Evolutionary conservation across 2,329 filamentous ascomycete genomes (phyloP).

Genomic region (Shiraia sp.): DNA sequence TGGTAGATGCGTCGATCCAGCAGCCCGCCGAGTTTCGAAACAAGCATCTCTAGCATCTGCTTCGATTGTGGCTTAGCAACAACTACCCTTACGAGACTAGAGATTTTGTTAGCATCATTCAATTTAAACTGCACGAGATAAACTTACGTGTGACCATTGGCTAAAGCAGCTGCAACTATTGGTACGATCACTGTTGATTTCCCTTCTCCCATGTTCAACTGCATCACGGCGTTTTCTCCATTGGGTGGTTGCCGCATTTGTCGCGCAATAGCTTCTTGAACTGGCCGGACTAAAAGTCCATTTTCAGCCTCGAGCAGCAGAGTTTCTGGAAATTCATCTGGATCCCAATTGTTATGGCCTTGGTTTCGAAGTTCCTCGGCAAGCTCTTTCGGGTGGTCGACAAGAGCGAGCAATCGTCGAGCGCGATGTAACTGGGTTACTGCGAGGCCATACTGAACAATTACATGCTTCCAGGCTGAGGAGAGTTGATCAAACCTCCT

Average conservation of each 20-base stretch:
- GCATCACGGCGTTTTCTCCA: conserved; percentile 27
- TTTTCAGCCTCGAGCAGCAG: conserved; percentile 68
- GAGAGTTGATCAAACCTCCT: conserved; percentile 14
- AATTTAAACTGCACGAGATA: neutral
- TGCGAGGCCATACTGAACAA: conserved; percentile 27
- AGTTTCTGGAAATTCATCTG: conserved; percentile 58
- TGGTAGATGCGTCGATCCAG: conserved; percentile 58
- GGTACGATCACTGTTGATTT: conserved; percentile 37
- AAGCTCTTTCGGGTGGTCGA: conserved; percentile 16
- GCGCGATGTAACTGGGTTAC: conserved; percentile 31
- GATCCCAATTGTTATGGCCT: conserved; percentile 62
- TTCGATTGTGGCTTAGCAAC: conserved; percentile 63
- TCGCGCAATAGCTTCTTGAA: conserved; percentile 61
- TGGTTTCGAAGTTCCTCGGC: conserved; percentile 48
- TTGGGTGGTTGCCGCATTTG: conserved; percentile 54
- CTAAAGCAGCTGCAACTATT: conserved; percentile 46
- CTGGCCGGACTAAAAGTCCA: conserved; percentile 61
- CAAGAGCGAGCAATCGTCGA: conserved; percentile 16
- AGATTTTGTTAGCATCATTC: conserved; percentile 1
- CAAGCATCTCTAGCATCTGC: conserved; percentile 63
- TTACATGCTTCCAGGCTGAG: conserved; percentile 14
- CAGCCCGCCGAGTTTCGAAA: conserved; percentile 59
- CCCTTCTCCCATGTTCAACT: conserved; percentile 38
- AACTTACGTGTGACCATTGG: conserved; percentile 47
- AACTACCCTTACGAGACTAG: conserved; percentile 59